A percentile compares a stretch with the other conserved stretches of the same genome.
These are phyloP conservation scores for Sporothrix globosa DNA, from an alignment of 2,329 filamentous ascomycete genomes.

Conservation along the genomic window DNA sequence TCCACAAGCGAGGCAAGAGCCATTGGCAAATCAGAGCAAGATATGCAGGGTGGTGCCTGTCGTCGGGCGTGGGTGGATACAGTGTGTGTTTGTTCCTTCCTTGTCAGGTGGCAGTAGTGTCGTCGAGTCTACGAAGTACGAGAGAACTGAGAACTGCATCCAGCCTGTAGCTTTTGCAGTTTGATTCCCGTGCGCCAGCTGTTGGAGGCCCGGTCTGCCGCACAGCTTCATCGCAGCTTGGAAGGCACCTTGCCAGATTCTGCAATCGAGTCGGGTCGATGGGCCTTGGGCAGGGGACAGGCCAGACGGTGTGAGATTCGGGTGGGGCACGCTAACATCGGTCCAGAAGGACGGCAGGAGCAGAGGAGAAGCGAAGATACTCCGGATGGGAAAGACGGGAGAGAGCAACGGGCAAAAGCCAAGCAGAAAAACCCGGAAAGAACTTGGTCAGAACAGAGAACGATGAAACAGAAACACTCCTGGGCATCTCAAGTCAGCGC, in stretches of 20 bases:
- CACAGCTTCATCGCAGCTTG: neutral
- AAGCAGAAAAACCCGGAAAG: neutral
- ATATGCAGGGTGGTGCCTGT: neutral
- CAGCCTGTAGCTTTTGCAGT: neutral
- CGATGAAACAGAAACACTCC: neutral
- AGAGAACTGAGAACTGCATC: no score
- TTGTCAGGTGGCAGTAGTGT: neutral
- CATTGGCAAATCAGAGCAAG: conserved; percentile 29
- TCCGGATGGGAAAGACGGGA: neutral
- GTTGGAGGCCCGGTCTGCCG: conserved; percentile 12
- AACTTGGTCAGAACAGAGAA: neutral
- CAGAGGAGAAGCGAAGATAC: no score
- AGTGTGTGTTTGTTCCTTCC: neutral
- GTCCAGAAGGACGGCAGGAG: neutral
- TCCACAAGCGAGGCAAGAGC: conserved; percentile 11
- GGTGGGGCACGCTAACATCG: conserved; percentile 5
- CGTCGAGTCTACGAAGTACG: no score
- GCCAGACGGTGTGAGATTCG: neutral
- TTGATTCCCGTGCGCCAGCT: conserved; percentile 13
- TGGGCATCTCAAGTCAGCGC: neutral
- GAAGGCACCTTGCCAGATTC: conserved; percentile 18
- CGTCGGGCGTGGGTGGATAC: conserved; percentile 5
- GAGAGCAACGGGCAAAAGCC: neutral
- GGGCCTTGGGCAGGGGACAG: conserved; percentile 11
- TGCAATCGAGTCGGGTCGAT: neutral